Conservation (phyloP, 345 rosid genomes). For the Turritis glabra region DNA sequence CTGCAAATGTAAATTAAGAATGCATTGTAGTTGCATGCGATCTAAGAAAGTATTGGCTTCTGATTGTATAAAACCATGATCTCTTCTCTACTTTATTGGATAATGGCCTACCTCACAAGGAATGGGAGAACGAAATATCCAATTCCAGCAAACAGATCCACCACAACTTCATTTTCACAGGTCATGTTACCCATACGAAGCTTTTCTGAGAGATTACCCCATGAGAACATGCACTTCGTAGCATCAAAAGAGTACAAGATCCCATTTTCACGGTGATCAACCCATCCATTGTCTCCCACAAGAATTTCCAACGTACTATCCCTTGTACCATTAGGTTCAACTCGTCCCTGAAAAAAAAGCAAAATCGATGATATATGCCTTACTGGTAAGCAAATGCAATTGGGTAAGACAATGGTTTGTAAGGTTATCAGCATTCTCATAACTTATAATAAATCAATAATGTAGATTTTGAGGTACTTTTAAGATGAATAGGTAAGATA, state of each 20-base stretch:
- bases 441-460: neutral
- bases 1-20: conserved; percentile 43
- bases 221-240: conserved; percentile 95
- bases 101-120: conserved; percentile 70
- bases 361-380: conserved; percentile 18
- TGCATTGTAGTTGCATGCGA: neutral
- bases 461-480: neutral
- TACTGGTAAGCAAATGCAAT: conserved; percentile 11
- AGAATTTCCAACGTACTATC: conserved; percentile 86
- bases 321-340: conserved; percentile 74
- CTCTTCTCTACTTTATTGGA: neutral
- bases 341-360: conserved; percentile 59
- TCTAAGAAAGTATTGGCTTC: conserved; percentile 2
- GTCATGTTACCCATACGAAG: conserved; percentile 74
- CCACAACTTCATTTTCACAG: conserved; percentile 68
- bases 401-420: neutral
- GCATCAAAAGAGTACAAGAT: conserved; percentile 87
- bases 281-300: conserved; percentile 89
- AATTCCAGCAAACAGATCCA: conserved; percentile 92
- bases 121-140: conserved; percentile 89
- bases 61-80: neutral
- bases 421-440: neutral
- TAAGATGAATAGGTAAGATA: conserved; percentile 1
- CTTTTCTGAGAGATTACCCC: conserved; percentile 99
- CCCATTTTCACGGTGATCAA: conserved; percentile 83